These are phyloP conservation scores for Babesia caballi DNA, from an alignment of 169 alveolate genomes.

Conservation along the genomic window DNA sequence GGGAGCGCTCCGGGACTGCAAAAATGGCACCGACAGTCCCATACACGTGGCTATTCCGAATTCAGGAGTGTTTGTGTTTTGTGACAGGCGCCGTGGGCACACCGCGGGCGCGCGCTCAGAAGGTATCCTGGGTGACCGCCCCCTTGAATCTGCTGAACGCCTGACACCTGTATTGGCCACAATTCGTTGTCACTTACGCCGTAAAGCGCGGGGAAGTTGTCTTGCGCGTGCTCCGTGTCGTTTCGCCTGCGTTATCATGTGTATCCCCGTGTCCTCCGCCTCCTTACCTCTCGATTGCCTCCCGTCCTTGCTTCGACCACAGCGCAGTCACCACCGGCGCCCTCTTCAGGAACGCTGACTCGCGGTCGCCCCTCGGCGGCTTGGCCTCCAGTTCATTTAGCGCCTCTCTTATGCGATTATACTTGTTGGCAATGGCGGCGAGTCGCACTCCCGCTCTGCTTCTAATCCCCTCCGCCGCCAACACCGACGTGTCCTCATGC, in stretches of 20 bases:
- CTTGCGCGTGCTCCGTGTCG: background rate
- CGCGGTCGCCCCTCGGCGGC: background rate
- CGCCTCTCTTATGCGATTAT: background rate
- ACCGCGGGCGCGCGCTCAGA: background rate
- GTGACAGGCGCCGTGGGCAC: no score
- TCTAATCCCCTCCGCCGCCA: background rate
- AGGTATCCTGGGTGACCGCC: background rate
- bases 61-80: no score
- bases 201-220: slow-evolving; percentile 11
- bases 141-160: background rate
- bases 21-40: no score
- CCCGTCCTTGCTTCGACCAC: slow-evolving; percentile 8
- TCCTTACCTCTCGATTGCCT: slow-evolving; percentile 3
- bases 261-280: no score
- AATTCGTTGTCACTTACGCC: background rate
- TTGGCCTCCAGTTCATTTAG: background rate
- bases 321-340: background rate
- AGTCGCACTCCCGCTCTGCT: background rate
- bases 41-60: no score
- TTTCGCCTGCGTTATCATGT: background rate
- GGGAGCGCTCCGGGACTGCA: no score
- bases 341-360: background rate
- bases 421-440: background rate
- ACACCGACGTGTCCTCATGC: background rate
- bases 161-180: background rate